These are phyloP conservation scores for Leccinum solheimii DNA, from an alignment of 1,284 basidiomycete species.

Conservation along the genomic window DNA sequence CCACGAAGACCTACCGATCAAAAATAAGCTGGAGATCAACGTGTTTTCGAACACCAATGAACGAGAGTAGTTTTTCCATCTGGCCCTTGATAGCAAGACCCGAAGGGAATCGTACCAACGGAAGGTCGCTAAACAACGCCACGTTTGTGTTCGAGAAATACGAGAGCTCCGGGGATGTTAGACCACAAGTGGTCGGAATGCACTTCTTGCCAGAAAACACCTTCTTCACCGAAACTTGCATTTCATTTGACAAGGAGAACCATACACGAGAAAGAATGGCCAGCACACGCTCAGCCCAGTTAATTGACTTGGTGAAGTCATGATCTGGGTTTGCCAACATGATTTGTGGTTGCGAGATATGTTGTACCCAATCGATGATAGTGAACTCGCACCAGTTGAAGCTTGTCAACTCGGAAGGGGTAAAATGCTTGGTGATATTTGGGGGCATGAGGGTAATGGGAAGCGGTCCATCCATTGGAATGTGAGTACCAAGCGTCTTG, in stretches of 20 bases:
- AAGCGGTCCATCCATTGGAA: slow-evolving; percentile 83
- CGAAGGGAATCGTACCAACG: slow-evolving; percentile 78
- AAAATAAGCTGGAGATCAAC: slow-evolving; percentile 92
- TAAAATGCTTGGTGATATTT: slow-evolving; percentile 64
- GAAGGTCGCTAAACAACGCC: slow-evolving; percentile 86
- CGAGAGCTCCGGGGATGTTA: slow-evolving; percentile 73
- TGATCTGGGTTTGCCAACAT: slow-evolving; percentile 49
- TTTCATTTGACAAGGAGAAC: slow-evolving; percentile 62
- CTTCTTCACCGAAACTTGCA: slow-evolving; percentile 58
- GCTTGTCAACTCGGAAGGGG: slow-evolving; percentile 54
- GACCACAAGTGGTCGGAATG: slow-evolving; percentile 74
- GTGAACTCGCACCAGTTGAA: slow-evolving; percentile 86
- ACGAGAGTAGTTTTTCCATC: slow-evolving; percentile 76
- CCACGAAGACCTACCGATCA: slow-evolving; percentile 52
- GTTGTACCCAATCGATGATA: slow-evolving; percentile 74
- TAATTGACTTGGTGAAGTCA: slow-evolving; percentile 68
- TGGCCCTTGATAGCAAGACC: slow-evolving; percentile 66
- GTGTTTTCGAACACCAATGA: slow-evolving; percentile 86
- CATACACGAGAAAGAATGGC: slow-evolving; percentile 73
- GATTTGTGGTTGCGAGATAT: slow-evolving; percentile 58
- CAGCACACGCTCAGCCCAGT: slow-evolving; percentile 86
- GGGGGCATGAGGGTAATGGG: slow-evolving; percentile 79
- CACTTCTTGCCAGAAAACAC: slow-evolving; percentile 69
- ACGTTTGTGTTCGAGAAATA: slow-evolving; percentile 81
- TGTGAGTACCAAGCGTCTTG: slow-evolving; percentile 53